Percentiles rank a stretch among this genome's conserved stretches.
Conservation (phyloP, 2,329 filamentous ascomycete genomes). For the Verticillium dahliae region DNA sequence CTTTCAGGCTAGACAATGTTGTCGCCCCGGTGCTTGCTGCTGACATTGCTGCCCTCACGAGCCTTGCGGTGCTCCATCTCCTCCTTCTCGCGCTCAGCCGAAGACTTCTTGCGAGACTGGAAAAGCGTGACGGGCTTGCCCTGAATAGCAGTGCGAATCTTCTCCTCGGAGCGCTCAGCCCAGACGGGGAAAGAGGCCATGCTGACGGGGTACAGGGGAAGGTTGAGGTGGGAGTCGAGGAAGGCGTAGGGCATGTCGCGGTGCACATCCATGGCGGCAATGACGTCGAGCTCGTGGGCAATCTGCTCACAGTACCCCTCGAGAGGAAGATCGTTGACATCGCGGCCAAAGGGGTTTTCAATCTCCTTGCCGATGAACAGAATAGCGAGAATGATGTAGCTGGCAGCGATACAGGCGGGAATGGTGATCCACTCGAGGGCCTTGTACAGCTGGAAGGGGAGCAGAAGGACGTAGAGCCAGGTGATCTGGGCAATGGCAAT, state of each 20-base stretch:
- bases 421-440: conserved; percentile 68
- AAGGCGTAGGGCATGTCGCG: conserved; percentile 24
- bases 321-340: conserved; percentile 75
- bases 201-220: conserved; percentile 51
- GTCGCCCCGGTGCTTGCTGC: background rate
- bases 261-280: conserved; percentile 36
- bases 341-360: conserved; percentile 77
- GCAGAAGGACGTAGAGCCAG: conserved; percentile 72
- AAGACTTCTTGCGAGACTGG: conserved; percentile 10
- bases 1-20: background rate
- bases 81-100: background rate
- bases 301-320: conserved; percentile 73
- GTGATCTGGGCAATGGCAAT: conserved; percentile 84
- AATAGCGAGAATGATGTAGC: conserved; percentile 79
- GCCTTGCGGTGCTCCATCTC: background rate
- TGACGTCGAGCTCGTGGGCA: conserved; percentile 65
- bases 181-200: conserved; percentile 27
- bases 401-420: conserved; percentile 63
- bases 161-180: conserved; percentile 33
- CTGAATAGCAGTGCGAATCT: conserved; percentile 30
- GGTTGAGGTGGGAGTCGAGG: conserved; percentile 32
- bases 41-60: background rate
- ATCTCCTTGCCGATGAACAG: conserved; percentile 70
- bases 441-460: conserved; percentile 72
- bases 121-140: conserved; percentile 25